Base-by-base conservation (phyloP, 2,329 filamentous ascomycete genomes). In the Dactylonectria macrodidyma region DNA sequence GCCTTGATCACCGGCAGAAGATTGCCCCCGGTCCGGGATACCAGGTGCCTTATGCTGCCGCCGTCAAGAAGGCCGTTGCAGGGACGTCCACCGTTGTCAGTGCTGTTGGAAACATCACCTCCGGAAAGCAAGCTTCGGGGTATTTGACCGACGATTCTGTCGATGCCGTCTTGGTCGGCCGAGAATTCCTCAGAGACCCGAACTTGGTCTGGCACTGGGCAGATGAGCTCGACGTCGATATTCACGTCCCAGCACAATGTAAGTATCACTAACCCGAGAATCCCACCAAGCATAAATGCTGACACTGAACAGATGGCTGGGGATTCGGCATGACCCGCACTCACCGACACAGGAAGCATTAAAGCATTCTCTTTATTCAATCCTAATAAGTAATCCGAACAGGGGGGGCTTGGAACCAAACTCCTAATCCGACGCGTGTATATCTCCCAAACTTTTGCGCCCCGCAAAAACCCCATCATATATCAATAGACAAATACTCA, bases 1-100 rank as follows among this genome's bases (percentile, higher is more conserved):
- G 92, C 8, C 85, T 87, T 51, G 88, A 93, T 74, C 82, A 85
- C 3, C 78, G 81, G 51, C 88, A 90, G 75, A 87, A 89, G 69
- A 86, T 91, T 66, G 82, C 85, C n/a, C 72, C 81, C 1, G 88
- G 86, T 0, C 89, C 90, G 0, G 91, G 85, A 0, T 95, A 93
- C 81, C 93, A 95, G 79, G 89, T 87, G 1, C 89, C 88, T 0
- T 91, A 93, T 71, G 89, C 93, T 0, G 87, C 90, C 68, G 86
- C 77, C 0, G 67, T 94, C 51, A 93, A 93, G 83, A 86, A 90
- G 75, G 90, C 87, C 10, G 87, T 94, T 9, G 90, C 89, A 0
- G 89, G 91, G 65, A 91, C 78, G 51, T 55, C 54, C 4, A 34
- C 81, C 59, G 30, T 78, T 2, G 81, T 86, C 19, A 76, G 79